phyloP scores from a whole-genome alignment of 1,284 basidiomycete species.

The Cystobasidiaceae sp. region DNA sequence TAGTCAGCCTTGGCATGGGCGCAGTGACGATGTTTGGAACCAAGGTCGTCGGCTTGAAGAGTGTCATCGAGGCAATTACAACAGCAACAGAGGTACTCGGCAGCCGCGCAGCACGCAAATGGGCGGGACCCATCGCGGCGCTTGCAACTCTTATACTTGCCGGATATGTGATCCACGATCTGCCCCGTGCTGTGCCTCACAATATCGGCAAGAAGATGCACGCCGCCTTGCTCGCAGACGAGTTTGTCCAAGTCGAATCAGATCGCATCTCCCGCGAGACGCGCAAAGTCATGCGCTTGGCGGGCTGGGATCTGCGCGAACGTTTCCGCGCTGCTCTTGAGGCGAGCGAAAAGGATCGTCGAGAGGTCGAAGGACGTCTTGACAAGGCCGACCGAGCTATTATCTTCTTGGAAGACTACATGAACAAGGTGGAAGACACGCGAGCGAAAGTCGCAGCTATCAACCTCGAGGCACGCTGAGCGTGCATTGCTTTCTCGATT shows the following conservation, averaged over 20 bases:
- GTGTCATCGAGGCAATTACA: constrained; percentile 68
- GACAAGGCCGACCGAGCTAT: constrained; percentile 65
- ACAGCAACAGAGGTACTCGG: constrained; percentile 72
- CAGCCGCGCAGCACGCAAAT: constrained; percentile 75
- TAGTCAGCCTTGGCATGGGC: constrained; percentile 72
- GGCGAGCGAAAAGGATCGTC: constrained; percentile 68
- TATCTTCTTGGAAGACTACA: constrained; percentile 59
- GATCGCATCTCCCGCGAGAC: constrained; percentile 76
- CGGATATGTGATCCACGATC: constrained; percentile 78
- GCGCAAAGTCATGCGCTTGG: constrained; percentile 85
- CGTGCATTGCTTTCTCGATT: no score
- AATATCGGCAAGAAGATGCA: constrained; percentile 70
- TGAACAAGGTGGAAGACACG: constrained; percentile 33
- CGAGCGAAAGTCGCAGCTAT: constrained; percentile 28
- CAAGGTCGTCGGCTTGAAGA: constrained; percentile 69
- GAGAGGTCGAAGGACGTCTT: constrained; percentile 67
- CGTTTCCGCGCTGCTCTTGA: constrained; percentile 77
- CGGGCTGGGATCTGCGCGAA: constrained; percentile 85
- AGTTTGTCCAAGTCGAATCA: constrained; percentile 66
- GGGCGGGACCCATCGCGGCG: constrained; percentile 80
- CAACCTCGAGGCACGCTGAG: constrained; percentile 14
- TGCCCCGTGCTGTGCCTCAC: constrained; percentile 84
- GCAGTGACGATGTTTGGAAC: constrained; percentile 82
- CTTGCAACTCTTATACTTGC: constrained; percentile 67
- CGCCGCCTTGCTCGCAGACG: constrained; percentile 54